These are phyloP conservation scores for Cordyceps militaris DNA, from an alignment of 2,329 filamentous ascomycete genomes.

Conservation along the genomic window DNA sequence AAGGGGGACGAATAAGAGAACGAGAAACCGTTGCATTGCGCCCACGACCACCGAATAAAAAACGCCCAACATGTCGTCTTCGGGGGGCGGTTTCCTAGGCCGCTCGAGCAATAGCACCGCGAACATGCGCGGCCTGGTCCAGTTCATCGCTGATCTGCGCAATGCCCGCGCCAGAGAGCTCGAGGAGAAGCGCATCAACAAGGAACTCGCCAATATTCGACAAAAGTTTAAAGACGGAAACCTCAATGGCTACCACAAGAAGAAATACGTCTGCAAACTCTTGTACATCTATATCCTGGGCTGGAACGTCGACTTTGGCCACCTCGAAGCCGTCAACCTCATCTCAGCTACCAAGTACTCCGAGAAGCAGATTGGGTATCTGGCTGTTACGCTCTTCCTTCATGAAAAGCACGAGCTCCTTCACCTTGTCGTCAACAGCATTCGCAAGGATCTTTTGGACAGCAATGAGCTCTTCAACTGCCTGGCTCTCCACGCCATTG, in stretches of 20 bases:
- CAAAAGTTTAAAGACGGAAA: constrained; percentile 97
- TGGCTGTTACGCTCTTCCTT: constrained; percentile 93
- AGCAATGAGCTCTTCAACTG: constrained; percentile 98
- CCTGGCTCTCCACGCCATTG: constrained; percentile 90
- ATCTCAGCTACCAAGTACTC: constrained; percentile 97
- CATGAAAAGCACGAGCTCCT: constrained; percentile 96
- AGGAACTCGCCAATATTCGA: constrained; percentile 95
- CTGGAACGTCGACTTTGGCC: constrained; percentile 98
- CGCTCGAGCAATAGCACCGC: constrained; percentile 58
- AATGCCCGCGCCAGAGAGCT: constrained; percentile 92
- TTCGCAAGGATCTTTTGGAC: constrained; percentile 89
- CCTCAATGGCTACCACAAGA: constrained; percentile 95
- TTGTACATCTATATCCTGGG: constrained; percentile 98
- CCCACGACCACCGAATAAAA: background rate
- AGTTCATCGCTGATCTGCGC: constrained; percentile 94
- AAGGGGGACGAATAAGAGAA: constrained; percentile 1
- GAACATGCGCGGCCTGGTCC: constrained; percentile 78
- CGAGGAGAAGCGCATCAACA: constrained; percentile 99
- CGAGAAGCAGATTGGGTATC: constrained; percentile 97
- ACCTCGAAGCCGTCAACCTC: constrained; percentile 95
- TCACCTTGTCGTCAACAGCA: constrained; percentile 96
- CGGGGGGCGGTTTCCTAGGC: constrained; percentile 56
- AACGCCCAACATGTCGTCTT: constrained; percentile 43
- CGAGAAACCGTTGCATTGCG: background rate
- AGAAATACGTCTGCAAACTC: constrained; percentile 99